Base-by-base conservation (phyloP, 495 filamentous ascomycete genomes). In the Penicillium mononematosum region DNA sequence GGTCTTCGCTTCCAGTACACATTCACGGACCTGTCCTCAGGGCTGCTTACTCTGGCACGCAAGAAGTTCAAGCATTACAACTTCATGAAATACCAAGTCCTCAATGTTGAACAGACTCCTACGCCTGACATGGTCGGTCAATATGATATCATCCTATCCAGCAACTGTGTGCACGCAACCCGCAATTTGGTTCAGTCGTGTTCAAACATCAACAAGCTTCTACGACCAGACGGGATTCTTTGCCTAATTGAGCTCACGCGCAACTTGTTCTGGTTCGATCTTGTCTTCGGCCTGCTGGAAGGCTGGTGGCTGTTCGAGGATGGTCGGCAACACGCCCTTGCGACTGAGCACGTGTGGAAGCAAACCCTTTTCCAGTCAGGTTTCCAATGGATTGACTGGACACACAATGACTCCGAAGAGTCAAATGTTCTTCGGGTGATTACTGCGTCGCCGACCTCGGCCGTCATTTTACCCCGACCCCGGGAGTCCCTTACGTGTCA, bases 151-250 rank as follows among this genome's bases (percentile, higher is more conserved):
- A 64, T 78, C 24, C 59, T 81, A 7, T 65, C 70, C 3, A 74
- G 70, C 14, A 78, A 78, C 53, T 75, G 75, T 52, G 63, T 80
- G 25, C 78, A 81, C 39, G 76, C 77, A 0, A 80, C 77, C 2
- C 61, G 62, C 14, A 64, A 67, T 52, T 58, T 76, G 5, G 58
- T 45, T 0, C 41, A 29, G 0, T 75, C 75, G 0, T 46, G 55
- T 9, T 61, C 42, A 2, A 69, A 74, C 17, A 65, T 76, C 14
- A 63, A 51, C 29, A 45, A 57, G 5, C 62, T 76, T 56, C 62
- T 78, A 5, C 65, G 68, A 2, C 61, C 66, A 0, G 71, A 75
- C 39, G 78, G 77, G 1, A 50, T 72, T 24, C 31, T 78, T 4
- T 56, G 61, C 7, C 56, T 81, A 5, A 48, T 77, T 5, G 78